These are phyloP conservation scores for Arabidopsis thaliana DNA, from an alignment of 345 rosid species.

Conservation along the genomic window DNA sequence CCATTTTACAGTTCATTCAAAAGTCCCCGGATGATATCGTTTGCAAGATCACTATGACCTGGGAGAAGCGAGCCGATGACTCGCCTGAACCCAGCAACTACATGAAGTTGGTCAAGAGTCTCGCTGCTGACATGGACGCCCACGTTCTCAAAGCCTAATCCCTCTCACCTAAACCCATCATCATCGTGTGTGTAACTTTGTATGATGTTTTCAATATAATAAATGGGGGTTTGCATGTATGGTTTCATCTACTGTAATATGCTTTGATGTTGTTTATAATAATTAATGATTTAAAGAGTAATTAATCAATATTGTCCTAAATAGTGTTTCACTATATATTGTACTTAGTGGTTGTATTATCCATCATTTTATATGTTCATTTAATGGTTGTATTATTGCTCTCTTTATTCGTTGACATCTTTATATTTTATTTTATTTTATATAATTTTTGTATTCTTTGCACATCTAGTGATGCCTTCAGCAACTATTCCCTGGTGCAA, in stretches of 20 bases:
- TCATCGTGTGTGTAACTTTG: constrained; percentile 15
- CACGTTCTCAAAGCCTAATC: neutral
- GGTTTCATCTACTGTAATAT: constrained; percentile 11
- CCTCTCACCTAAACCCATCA: neutral
- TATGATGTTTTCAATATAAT: constrained; percentile 6
- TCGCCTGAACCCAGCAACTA: neutral
- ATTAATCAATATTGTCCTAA: neutral
- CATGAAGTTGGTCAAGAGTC: neutral
- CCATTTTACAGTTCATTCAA: neutral
- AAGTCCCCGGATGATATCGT: no score
- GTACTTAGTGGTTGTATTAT: no score
- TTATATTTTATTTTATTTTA: no score
- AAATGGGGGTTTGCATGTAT: constrained; percentile 7
- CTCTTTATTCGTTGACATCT: no score
- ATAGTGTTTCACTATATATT: neutral
- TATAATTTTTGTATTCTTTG: no score
- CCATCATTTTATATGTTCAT: no score
- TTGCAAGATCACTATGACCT: neutral
- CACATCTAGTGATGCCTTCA: no score
- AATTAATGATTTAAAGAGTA: neutral
- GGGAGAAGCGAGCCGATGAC: neutral
- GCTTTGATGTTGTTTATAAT: constrained; percentile 3
- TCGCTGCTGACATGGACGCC: neutral
- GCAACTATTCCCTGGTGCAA: no score
- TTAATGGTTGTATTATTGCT: no score